Percentiles rank a stretch among this genome's conserved stretches.
Conservation (phyloP, 2,329 filamentous ascomycete genomes). For the Colletotrichum sidae region DNA sequence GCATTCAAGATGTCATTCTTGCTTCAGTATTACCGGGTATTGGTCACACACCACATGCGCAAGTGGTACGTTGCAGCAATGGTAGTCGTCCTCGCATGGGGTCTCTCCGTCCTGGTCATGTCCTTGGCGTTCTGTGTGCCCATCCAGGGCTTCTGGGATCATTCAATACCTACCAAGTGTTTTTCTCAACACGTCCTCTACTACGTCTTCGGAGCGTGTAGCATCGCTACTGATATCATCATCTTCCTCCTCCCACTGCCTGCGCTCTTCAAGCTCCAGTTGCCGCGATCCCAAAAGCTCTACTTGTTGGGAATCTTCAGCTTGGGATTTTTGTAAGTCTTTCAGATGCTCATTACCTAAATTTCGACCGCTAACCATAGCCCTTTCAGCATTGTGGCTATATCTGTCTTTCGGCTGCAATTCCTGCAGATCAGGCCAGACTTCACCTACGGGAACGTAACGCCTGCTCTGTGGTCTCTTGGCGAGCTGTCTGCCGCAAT, state of each 20-base stretch:
- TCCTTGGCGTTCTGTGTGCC: conserved; percentile 42
- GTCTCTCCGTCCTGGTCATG: conserved; percentile 41
- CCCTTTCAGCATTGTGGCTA: conserved; percentile 38
- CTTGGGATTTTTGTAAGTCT: conserved; percentile 44
- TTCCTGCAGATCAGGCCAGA: conserved; percentile 37
- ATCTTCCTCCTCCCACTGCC: conserved; percentile 44
- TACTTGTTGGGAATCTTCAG: conserved; percentile 44
- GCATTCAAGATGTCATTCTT: conserved; percentile 49
- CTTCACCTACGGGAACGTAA: conserved; percentile 40
- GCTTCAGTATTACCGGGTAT: conserved; percentile 51
- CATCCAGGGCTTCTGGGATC: conserved; percentile 44
- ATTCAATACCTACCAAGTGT: conserved; percentile 37
- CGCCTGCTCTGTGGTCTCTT: conserved; percentile 41
- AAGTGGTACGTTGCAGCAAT: conserved; percentile 42
- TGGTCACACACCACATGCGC: conserved; percentile 42
- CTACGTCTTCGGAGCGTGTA: conserved; percentile 42
- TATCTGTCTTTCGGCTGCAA: conserved; percentile 41
- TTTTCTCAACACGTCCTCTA: conserved; percentile 37
- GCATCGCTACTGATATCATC: conserved; percentile 42
- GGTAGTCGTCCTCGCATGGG: conserved; percentile 42
- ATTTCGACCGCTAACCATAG: neutral
- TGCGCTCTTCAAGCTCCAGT: conserved; percentile 40
- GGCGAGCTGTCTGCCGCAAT: conserved; percentile 40
- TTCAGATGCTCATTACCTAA: too few relatives aligned
- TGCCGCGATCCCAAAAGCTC: conserved; percentile 40